A percentile compares a stretch with the other conserved stretches of the same genome.
phyloP scores from a whole-genome alignment of 306 rosid genomes.

The Malus orientalis region DNA sequence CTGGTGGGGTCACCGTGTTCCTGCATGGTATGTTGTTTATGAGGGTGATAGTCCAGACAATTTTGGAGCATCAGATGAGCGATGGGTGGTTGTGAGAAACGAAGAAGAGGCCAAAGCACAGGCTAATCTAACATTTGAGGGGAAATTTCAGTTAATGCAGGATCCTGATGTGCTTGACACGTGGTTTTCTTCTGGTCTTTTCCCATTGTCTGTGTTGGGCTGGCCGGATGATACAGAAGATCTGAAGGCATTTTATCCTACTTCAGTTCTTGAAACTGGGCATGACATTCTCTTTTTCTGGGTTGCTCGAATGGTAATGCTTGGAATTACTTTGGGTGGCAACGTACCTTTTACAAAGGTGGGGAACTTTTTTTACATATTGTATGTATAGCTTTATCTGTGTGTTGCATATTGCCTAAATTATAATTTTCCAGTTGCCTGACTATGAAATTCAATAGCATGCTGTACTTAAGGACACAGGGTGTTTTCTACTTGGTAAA shows the following conservation, averaged over 20 bases:
- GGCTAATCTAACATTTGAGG: slow-evolving; percentile 44
- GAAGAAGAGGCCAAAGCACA: slow-evolving; percentile 61
- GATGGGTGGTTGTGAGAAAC: slow-evolving; percentile 82
- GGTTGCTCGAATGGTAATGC: slow-evolving; percentile 99
- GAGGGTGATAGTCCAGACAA: slow-evolving; percentile 67
- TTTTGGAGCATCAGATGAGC: slow-evolving; percentile 62
- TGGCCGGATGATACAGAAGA: slow-evolving; percentile 92
- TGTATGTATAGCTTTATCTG: neutral
- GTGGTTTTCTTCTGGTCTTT: slow-evolving; percentile 96
- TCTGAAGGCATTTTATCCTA: slow-evolving; percentile 82
- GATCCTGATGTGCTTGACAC: slow-evolving; percentile 99
- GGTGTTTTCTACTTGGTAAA: neutral
- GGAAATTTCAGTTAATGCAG: slow-evolving; percentile 51
- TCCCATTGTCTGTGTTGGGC: slow-evolving; percentile 85
- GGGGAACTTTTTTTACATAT: slow-evolving; percentile 4
- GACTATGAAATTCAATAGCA: neutral
- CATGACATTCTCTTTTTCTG: slow-evolving; percentile 93
- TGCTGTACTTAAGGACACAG: neutral
- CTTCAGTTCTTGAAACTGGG: slow-evolving; percentile 95
- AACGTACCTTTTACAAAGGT: slow-evolving; percentile 76
- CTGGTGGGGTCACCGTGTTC: slow-evolving; percentile 98
- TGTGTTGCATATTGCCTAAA: neutral
- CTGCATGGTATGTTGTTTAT: slow-evolving; percentile 79
- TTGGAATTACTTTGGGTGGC: slow-evolving; percentile 79
- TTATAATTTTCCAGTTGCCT: neutral